Evolutionary conservation across 2,329 filamentous ascomycete genomes (phyloP).

Genomic region (Penicillium freii): DNA sequence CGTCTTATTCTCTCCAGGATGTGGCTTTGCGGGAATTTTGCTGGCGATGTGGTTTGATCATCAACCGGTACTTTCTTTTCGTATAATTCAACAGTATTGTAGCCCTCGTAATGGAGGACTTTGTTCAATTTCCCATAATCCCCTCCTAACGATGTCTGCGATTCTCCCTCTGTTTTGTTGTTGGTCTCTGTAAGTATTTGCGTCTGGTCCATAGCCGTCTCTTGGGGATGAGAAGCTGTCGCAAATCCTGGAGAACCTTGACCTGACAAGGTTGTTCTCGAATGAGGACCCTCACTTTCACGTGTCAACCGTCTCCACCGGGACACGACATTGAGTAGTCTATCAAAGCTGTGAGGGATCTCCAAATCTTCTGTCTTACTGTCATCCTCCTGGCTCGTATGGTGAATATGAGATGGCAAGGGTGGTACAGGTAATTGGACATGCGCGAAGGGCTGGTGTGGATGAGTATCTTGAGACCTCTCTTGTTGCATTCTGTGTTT

Average conservation of each 20-base stretch:
- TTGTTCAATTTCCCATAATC: conserved; percentile 4
- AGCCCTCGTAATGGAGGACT: neutral
- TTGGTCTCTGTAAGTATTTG: neutral
- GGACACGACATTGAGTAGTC: neutral
- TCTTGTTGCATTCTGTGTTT: neutral
- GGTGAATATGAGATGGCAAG: conserved; percentile 3
- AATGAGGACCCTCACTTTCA: conserved; percentile 2
- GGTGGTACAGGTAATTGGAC: conserved; percentile 1
- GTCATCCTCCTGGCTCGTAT: neutral
- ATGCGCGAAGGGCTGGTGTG: conserved; percentile 6
- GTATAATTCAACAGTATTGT: conserved; percentile 3
- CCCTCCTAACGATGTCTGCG: neutral
- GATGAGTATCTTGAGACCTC: neutral
- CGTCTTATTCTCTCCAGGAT: neutral
- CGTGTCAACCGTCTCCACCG: neutral
- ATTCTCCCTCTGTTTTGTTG: neutral
- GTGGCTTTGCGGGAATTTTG: too few relatives aligned
- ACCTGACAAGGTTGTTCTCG: too few relatives aligned
- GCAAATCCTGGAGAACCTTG: neutral
- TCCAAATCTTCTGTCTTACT: neutral
- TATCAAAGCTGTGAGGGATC: neutral
- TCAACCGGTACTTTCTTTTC: neutral
- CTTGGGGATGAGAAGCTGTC: neutral
- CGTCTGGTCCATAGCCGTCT: neutral
- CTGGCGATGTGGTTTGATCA: neutral